Base-by-base conservation (phyloP, 2,329 filamentous ascomycete species). In the Ophiostoma fasciatum region DNA sequence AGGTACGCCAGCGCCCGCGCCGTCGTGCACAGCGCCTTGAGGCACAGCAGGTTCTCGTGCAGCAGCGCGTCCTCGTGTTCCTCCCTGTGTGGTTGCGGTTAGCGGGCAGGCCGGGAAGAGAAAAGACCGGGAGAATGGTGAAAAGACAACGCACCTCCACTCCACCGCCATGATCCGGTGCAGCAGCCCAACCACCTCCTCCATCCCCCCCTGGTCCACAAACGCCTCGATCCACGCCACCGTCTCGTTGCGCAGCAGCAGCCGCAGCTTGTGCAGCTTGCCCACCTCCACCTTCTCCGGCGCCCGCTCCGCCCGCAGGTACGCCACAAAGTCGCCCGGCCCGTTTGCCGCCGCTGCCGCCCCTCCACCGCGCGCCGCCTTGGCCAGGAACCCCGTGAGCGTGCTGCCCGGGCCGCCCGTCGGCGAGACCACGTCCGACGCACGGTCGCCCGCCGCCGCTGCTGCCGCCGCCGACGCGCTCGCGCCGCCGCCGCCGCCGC, bases 211-310 rank as follows among this genome's bases (percentile, higher is more conserved):
- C 44, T 87, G 77, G 28, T 75, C 69, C 47, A 96, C 83, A 53
- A 96, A 98, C 11, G 77, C 72, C 52, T 96, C 84, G 4, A 92
- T 92, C 90, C 90, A 98, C 11, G 80, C 74, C 6, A 98, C 84
- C 0, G 88, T 93, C 61, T 98, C 90, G 50, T 96, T 96, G 14
- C 90, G 76, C 36, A 98, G 66, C 35, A 96, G 61, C 15, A 94
- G 68, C 12, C 88, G 75, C 31, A 98, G 68, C 59, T 96, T 96
- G 60, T 96, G 90, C 25, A 98, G 61, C 53, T 90, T 88, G 30
- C 87, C 85, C n/a, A 96, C 82, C 54, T 96, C 88, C 9, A 94
- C 78, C 27, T 76, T 63, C 49, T 90, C 74, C 0, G 85, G 85
- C 57, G 83, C 80, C 46, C 77, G 78, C 1, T 82, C 78, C 55